phyloP scores from a whole-genome alignment of 225 moss, liverwort and hornwort genomes.

The Pseudisothecium myosuroides region DNA sequence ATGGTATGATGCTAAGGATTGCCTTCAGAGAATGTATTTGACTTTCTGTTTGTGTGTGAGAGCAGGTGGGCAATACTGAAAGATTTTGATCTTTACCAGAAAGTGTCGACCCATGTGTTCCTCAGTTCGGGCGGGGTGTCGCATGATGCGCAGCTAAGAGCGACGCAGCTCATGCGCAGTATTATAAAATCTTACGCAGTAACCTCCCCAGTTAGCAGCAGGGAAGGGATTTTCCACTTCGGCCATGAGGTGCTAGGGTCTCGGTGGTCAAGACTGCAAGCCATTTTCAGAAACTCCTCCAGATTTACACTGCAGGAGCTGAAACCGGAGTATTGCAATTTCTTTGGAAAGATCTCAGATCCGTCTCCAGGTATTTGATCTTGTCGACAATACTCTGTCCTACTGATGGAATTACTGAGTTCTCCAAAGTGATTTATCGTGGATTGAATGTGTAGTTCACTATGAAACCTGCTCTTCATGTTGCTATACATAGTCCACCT shows the following conservation, averaged over 20 bases:
- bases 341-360: constrained; percentile 25
- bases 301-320: constrained; percentile 38
- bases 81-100: constrained; percentile 29
- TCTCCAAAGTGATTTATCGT: not conserved
- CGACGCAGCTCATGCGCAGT: constrained; percentile 27
- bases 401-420: not conserved
- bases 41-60: not conserved
- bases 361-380: constrained; percentile 47
- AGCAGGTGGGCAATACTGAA: constrained; percentile 61
- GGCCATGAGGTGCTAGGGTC: constrained; percentile 29
- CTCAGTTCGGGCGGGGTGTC: constrained; percentile 16
- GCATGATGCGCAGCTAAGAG: constrained; percentile 32
- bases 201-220: not conserved
- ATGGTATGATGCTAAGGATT: not conserved
- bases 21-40: not conserved
- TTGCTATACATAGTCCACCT: not conserved
- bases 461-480: not conserved
- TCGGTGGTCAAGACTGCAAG: constrained; percentile 36
- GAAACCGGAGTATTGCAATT: constrained; percentile 37
- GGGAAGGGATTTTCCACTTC: constrained; percentile 40
- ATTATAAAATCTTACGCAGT: constrained; percentile 10
- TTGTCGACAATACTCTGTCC: not conserved
- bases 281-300: constrained; percentile 17
- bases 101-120: not conserved
- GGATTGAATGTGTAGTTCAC: not conserved